Evolutionary conservation across 108 stramenopile genomes (phyloP).

Genomic region (Cafeteria roenbergensis): DNA sequence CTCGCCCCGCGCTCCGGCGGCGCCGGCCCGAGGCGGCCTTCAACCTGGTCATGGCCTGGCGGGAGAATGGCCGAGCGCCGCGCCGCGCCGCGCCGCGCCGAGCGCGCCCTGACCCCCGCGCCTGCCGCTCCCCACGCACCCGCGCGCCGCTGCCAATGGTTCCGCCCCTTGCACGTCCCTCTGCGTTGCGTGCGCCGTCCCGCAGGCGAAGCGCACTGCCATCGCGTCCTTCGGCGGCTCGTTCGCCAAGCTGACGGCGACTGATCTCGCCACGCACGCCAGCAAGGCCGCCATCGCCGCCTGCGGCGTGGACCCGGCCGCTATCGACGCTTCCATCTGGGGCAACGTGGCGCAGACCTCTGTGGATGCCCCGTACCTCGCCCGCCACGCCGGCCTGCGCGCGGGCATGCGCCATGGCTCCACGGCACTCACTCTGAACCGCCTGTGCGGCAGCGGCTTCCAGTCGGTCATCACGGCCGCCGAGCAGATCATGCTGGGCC

Average conservation of each 20-base stretch:
- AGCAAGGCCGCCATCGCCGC: slow-evolving; percentile 30
- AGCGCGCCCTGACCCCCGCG: too few species aligned
- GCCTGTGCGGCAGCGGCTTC: slow-evolving; percentile 90
- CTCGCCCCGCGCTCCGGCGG: too few species aligned
- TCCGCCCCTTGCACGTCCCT: too few species aligned
- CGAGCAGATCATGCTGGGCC: slow-evolving; percentile 67
- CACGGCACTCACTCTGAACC: slow-evolving; percentile 85
- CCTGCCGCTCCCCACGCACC: too few species aligned
- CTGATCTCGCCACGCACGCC: slow-evolving; percentile 56
- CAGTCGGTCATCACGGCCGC: slow-evolving; percentile 80
- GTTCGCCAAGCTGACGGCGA: slow-evolving; percentile 60
- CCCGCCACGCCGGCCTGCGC: slow-evolving; percentile 76
- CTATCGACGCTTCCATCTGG: slow-evolving; percentile 62
- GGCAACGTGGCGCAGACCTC: slow-evolving; percentile 84
- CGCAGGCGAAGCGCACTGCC: slow-evolving; percentile 80
- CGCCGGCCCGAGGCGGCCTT: too few species aligned
- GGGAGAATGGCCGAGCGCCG: too few species aligned
- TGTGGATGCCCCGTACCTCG: slow-evolving; percentile 76
- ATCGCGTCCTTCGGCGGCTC: slow-evolving; percentile 88
- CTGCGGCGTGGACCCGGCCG: slow-evolving; percentile 37
- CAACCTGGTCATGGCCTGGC: too few species aligned
- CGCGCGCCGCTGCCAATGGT: too few species aligned
- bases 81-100: too few species aligned
- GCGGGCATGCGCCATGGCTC: slow-evolving; percentile 52
- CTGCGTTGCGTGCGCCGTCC: too few species aligned